phyloP scores from a whole-genome alignment of 371 early-diverging fungal genomes.

The Saksenaea oblongispora region DNA sequence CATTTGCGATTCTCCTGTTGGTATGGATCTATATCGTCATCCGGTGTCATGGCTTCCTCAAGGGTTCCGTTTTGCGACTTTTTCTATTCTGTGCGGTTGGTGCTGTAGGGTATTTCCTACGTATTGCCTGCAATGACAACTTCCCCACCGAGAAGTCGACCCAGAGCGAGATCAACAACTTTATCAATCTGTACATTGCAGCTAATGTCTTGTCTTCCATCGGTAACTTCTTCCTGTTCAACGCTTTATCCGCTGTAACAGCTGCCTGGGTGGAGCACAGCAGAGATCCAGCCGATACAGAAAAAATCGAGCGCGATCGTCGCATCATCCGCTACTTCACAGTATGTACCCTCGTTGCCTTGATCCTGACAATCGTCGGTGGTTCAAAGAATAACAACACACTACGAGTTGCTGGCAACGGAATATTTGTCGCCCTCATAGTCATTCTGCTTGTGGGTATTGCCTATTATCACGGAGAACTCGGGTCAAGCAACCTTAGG shows the following conservation, averaged over 20 bases:
- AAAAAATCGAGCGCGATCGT: not conserved
- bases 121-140: constrained; percentile 9
- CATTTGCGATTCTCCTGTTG: constrained; percentile 4
- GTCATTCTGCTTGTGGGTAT: constrained; percentile 3
- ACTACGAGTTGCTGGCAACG: constrained; percentile 6
- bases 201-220: constrained; percentile 1
- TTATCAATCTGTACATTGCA: constrained; percentile 10
- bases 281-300: not conserved
- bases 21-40: constrained; percentile 2
- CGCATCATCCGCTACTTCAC: not conserved
- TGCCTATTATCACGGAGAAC: not conserved
- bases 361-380: constrained; percentile 9
- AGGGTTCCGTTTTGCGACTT: not conserved
- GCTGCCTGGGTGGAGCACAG: constrained; percentile 6
- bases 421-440: constrained; percentile 6
- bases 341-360: constrained; percentile 5
- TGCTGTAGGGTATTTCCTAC: constrained; percentile 10
- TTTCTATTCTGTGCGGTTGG: not conserved
- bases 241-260: constrained; percentile 6
- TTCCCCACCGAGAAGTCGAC: not conserved
- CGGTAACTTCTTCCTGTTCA: constrained; percentile 15
- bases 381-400: not conserved
- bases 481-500: not conserved
- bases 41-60: not conserved
- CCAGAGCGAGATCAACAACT: not conserved